Evolutionary conservation across 2,329 filamentous ascomycete genomes (phyloP).

Genomic region (Exophiala phaeomuriformis): DNA sequence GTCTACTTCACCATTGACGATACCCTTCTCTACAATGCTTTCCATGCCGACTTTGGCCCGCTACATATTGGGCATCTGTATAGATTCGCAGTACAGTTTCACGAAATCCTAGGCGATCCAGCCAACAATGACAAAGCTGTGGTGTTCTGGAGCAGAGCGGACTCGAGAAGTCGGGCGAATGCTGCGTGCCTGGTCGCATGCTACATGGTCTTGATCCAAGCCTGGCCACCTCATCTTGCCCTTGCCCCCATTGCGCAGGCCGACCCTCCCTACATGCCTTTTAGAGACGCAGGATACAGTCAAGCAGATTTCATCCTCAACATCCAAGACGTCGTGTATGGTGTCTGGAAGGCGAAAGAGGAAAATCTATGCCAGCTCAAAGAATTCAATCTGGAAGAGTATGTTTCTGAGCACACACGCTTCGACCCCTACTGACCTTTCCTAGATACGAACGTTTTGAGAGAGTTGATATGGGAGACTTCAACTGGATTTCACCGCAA

Average conservation of each 20-base stretch:
- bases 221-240: slow-evolving; percentile 92
- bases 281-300: slow-evolving; percentile 95
- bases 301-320: slow-evolving; percentile 94
- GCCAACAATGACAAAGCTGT: slow-evolving; percentile 84
- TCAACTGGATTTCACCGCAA: slow-evolving; percentile 96
- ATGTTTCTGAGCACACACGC: slow-evolving; percentile 29
- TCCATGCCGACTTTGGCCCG: slow-evolving; percentile 96
- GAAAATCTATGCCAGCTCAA: slow-evolving; percentile 84
- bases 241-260: slow-evolving; percentile 93
- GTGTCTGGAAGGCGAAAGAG: slow-evolving; percentile 98
- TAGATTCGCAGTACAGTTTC: slow-evolving; percentile 89
- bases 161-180: slow-evolving; percentile 82
- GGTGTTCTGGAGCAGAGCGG: slow-evolving; percentile 91
- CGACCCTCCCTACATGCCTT: slow-evolving; percentile 96
- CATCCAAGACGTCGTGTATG: slow-evolving; percentile 95
- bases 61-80: slow-evolving; percentile 96
- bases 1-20: slow-evolving; percentile 96
- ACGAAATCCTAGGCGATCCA: slow-evolving; percentile 86
- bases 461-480: slow-evolving; percentile 94
- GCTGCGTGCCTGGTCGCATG: slow-evolving; percentile 90
- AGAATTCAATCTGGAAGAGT: slow-evolving; percentile 91
- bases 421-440: neutral
- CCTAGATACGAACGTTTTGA: slow-evolving; percentile 80
- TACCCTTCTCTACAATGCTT: slow-evolving; percentile 89
- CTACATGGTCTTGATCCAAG: slow-evolving; percentile 98